Evolutionary conservation across 1,139 yeast species (phyloP), one percentile per base, ranked within the genome.

Genomic region (Candida neerlandica): DNA sequence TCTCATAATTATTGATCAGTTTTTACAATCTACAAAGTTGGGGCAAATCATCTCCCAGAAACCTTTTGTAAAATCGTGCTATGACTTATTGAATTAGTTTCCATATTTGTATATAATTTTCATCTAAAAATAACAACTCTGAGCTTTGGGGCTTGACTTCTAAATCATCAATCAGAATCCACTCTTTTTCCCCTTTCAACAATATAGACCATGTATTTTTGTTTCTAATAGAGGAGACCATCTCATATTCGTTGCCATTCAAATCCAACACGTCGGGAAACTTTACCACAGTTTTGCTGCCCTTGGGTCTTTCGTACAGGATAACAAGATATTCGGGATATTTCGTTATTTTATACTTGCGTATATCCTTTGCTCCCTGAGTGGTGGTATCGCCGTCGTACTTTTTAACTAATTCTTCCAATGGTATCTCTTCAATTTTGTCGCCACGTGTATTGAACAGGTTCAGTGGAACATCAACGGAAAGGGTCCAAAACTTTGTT

Each of bases 51-150:
- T 63, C 0, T 40, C 49, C 16, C 38, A 50, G 19, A 38, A 47
- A 14, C 33, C 45, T 3, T 51, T 51, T 30, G 34, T 58, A 4
- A 44, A 47, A 21, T 33, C 43, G 35, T 55, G 59, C 39, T 60
- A 59, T 50, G 32, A 45, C 18, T 40, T 49, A 33, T 45, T 53
- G 44, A 38, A 43, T 15, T 48, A 30, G 27, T 56, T 81, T 79
- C 95, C 95, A 87, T 15, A 87, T 67, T 63, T 86, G 92, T 39
- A 89, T 67, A 63, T 81, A 83, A 43, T 82, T 78, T 55, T 86
- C 89, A 41, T 78, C 76, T 35, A 88, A 63, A 57, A 86, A 85
- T 47, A 89, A 59, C 46, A 87, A 69, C 55, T 86, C 91, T 44
- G 73, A 71, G 41, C 84, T 83, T 38, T 79, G 75, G 14, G 63